These are phyloP conservation scores for Phytophthora lateralis DNA, from an alignment of 352 stramenopile species.

Conservation along the genomic window DNA sequence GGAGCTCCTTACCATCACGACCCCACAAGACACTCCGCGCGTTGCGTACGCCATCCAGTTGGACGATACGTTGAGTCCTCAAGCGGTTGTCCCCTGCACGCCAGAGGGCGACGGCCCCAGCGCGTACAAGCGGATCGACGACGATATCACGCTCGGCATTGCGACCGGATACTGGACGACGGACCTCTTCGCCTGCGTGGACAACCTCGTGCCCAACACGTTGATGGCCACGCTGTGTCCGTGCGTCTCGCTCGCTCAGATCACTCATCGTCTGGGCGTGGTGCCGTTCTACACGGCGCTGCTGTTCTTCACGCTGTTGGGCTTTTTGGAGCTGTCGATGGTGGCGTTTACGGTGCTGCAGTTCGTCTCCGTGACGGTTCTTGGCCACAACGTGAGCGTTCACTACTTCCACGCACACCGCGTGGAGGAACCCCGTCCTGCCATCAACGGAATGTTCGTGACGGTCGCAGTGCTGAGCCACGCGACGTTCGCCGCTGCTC, in stretches of 20 bases:
- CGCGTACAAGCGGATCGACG: conserved; percentile 31
- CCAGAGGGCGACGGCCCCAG: conserved; percentile 19
- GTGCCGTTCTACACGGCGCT: conserved; percentile 46
- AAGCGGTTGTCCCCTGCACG: conserved; percentile 20
- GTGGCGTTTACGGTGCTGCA: conserved; percentile 21
- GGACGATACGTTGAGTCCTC: conserved; percentile 18
- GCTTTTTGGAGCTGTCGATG: conserved; percentile 16
- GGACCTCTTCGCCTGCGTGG: conserved; percentile 49
- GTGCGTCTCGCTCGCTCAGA: conserved; percentile 64
- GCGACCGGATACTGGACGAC: conserved; percentile 35
- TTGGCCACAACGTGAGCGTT: conserved; percentile 18
- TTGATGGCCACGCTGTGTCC: conserved; percentile 57
- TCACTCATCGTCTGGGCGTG: conserved; percentile 52
- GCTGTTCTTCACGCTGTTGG: conserved; percentile 38
- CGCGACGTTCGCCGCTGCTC: conserved; percentile 23
- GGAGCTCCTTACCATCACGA: conserved; percentile 11
- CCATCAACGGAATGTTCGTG: conserved; percentile 27
- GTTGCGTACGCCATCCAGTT: conserved; percentile 31
- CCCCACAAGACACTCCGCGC: conserved; percentile 20
- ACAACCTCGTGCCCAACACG: conserved; percentile 52
- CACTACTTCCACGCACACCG: conserved; percentile 38
- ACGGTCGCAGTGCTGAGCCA: conserved; percentile 24
- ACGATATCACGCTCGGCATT: conserved; percentile 28
- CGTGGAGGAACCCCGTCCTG: conserved; percentile 21
- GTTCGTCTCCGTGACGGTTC: conserved; percentile 24